Evolutionary conservation across 768 basidiomycete species (phyloP), one percentile per base, ranked within the genome.

Genomic region (Astraeus odoratus): DNA sequence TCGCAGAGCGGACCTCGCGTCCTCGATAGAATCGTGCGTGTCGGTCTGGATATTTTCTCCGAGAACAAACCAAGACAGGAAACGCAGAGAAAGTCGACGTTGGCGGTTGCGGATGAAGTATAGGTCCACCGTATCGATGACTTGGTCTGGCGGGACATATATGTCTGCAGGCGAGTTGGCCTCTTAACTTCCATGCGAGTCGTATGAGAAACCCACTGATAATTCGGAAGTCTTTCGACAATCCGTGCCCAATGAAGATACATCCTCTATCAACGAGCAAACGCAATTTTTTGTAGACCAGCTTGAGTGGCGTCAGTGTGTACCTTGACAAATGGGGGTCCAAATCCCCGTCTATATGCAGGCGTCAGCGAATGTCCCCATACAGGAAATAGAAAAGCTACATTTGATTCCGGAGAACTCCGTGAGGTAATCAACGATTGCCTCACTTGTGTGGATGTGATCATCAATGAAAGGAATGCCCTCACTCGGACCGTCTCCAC

Each of bases 1-100:
- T 51, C 81, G 74, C 24, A 96, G 68, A 1, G 95, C 93, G 5
- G 86, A 89, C 6, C 80, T 76, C 0, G 93, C 91, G 57, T 98
- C 95, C 63, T 99, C 96, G 53, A 99, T 95, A n/a, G 94, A 97
- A 63, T 98, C 96, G 61, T 99, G 95, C 10, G 81, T 89, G 18
- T 92, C 91, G 3, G 78, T 86, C 63, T 98, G 95, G 46, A 99
- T 98, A 55, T 87, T 81, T 59, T 92, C 82, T 37, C 85, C 76
- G 8, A 98, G 72, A n/a, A 98, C 75, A 61, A 84, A 92, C 91
- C 93, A 99, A 0, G 93, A 81, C 20, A 98, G 74, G 67, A 97
- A 99, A 7, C 91, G 81, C 18, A 99, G 72, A 0, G 93, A 95
- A 29, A 98, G 72, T 46, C 93, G 83, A 15, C 95, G 81, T 54